Evolutionary conservation across 2,329 filamentous ascomycete species (phyloP), one percentile per base, ranked within the genome.

Genomic region (Cadophora luteo-olivacea): DNA sequence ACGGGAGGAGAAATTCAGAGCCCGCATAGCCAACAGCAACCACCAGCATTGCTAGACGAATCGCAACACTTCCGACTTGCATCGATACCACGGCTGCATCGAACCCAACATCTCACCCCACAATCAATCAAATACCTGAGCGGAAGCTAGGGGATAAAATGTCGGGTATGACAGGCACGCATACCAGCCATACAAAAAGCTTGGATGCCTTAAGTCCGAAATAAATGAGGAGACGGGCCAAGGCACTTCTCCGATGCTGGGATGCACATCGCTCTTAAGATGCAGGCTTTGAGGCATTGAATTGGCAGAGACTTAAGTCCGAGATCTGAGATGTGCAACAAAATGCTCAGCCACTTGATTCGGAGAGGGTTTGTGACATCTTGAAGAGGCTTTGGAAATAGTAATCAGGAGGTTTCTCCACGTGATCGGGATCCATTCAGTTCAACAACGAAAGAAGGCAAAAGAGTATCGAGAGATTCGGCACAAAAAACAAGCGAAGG

Each of bases 391-490:
- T 3, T 52, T 54, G 51, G 25, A 25, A 3, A 60, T 41, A 41
- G 55, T 60, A 60, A 60, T 60, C 55, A 60, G n/a, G 41, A 60
- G 55, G n/a, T 32, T 57, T 22, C 54, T 60, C 55, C 55, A 64
- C 48, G 61, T 65, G 63, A 66, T 55, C 22, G 33, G 29, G 33
- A 61, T 33, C n/a, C 11, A 8, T 16, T 16, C 14, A 60, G 22
- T 2, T 22, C 32, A 38, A 58, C 11, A 5, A 16, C 19, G 41
- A 45, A 1, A 45, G 41, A 45, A 41, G 16, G 41, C 16, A 45
- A 45, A 45, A 45, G 41, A 38, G 79, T 98, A 98, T 81, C 95
- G 91, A n/a, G 84, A 29, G 5, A 5, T 29, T 29, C 5, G 19
- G 29, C 5, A 57, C 8, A 6, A 57, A 19, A 19, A 7, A n/a